phyloP scores from a whole-genome alignment of 148 eudicot genomes.

The Rhododendron ferrugineum region DNA sequence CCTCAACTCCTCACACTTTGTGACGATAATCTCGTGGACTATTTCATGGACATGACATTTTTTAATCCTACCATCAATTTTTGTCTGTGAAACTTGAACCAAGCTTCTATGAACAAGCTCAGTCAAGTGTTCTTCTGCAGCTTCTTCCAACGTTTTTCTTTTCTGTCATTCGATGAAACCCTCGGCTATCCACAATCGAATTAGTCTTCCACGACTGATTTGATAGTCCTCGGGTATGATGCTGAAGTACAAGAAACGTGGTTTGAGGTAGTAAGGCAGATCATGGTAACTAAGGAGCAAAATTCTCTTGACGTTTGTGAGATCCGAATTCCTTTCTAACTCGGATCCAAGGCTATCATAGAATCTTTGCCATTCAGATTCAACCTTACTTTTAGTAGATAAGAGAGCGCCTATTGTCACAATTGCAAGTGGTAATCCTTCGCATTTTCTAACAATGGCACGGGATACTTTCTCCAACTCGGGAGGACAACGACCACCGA shows the following conservation, averaged over 20 bases:
- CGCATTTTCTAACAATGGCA: background rate
- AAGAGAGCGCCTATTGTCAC: background rate
- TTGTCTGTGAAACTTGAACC: background rate
- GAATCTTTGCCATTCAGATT: background rate
- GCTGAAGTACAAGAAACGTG: background rate
- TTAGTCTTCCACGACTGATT: background rate
- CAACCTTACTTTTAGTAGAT: background rate
- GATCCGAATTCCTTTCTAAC: too few species aligned
- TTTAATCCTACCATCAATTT: background rate
- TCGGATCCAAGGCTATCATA: too few species aligned
- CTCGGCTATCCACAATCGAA: constrained; percentile 5
- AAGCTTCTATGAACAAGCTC: background rate
- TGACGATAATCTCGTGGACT: background rate
- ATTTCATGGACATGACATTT: background rate
- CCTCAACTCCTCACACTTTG: background rate
- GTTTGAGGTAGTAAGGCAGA: background rate
- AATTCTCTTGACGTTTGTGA: background rate
- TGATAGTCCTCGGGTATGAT: constrained; percentile 2
- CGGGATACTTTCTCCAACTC: background rate
- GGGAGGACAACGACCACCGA: background rate
- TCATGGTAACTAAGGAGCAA: background rate
- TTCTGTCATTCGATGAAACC: background rate
- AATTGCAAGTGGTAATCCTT: constrained; percentile 9
- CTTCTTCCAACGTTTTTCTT: background rate
- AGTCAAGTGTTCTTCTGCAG: constrained; percentile 2